These are phyloP conservation scores for Margaritispora aquatica DNA, from an alignment of 495 filamentous ascomycete species.

Conservation along the genomic window DNA sequence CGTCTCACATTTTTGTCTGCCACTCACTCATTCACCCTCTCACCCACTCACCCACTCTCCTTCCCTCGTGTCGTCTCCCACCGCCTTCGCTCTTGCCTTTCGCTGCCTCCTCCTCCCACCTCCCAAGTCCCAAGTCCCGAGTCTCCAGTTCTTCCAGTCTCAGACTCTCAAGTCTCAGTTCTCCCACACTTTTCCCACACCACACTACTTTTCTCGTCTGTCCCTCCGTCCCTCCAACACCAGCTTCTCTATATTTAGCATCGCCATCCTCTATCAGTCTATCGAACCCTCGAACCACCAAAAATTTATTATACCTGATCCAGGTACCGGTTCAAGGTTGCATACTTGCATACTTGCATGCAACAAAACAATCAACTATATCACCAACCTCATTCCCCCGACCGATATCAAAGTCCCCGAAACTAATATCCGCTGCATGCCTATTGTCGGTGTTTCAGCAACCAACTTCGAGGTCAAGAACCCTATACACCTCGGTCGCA, in stretches of 20 bases:
- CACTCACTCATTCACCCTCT: too few relatives aligned
- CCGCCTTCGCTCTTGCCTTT: too few relatives aligned
- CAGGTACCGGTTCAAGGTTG: too few relatives aligned
- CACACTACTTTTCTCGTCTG: too few relatives aligned
- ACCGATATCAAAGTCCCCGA: not conserved
- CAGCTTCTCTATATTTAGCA: conserved; percentile 42
- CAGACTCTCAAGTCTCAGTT: not conserved
- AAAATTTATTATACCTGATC: conserved; percentile 13
- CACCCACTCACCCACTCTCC: not conserved
- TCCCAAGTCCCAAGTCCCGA: not conserved
- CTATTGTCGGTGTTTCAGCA: conserved; percentile 18
- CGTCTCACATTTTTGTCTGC: not conserved
- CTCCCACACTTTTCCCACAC: conserved; percentile 13
- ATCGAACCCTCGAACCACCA: conserved; percentile 11
- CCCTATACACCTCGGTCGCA: conserved; percentile 2
- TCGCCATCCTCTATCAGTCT: conserved; percentile 25
- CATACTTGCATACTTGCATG: too few relatives aligned
- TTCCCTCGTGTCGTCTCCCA: not conserved
- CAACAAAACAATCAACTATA: conserved; percentile 11
- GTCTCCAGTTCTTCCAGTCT: not conserved
- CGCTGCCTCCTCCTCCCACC: not conserved
- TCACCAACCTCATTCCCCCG: conserved; percentile 8
- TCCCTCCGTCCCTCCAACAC: conserved; percentile 20
- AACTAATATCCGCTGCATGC: conserved; percentile 7
- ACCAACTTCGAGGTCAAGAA: not conserved